Base-by-base conservation (phyloP, 1,284 basidiomycete species). In the Pyrrhoderma lamaoense region DNA sequence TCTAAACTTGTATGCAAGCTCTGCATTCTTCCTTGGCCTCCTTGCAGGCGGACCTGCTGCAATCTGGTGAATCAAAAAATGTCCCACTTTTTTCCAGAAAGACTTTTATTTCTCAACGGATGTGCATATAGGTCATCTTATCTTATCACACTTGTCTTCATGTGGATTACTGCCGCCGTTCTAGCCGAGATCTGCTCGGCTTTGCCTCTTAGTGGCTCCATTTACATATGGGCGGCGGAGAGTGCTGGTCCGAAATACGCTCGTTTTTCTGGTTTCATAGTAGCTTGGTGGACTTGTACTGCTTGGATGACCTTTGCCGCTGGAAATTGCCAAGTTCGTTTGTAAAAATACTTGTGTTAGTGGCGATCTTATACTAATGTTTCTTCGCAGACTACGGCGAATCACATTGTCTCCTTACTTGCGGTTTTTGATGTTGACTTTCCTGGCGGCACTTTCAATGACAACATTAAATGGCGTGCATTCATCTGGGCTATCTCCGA, bases 261-360 rank as follows among this genome's bases (percentile, higher is more conserved):
- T 2, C 74, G 89, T 38, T 85, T 92, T 65, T 79, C 90, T 58
- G 90, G 88, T 1, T 92, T 93, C 68, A 65, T 90, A 49, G 89
- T 93, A 23, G 89, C 89, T 42, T 92, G 87, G 86, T 92, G 89
- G 89, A 75, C 87, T 22, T 82, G 79, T 55, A 91, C 89, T 0
- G 89, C 89, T 14, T 93, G 90, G 90, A 90, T 90, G 78, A 91
- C 89, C 0, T 92, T 91, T 60, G 75, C 80, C 46, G 89, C 90
- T 11, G 79, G 84, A 38, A 90, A 89, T 61, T 89, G 85, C 55
- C 87, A 90, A 68, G 88, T 84, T 47, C 31, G 71, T 27, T n/a
- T 49, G n/a, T n/a, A n/a, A n/a, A n/a, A 46, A 42, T 16, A 36
- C 7, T 19, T 3, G 42, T 40, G 9, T 16, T n/a, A n/a, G n/a